A percentile compares a stretch with the other conserved stretches of the same genome.
Evolutionary conservation across 257 asterid genomes (phyloP).

Genomic region (Forsythia viridissima): DNA sequence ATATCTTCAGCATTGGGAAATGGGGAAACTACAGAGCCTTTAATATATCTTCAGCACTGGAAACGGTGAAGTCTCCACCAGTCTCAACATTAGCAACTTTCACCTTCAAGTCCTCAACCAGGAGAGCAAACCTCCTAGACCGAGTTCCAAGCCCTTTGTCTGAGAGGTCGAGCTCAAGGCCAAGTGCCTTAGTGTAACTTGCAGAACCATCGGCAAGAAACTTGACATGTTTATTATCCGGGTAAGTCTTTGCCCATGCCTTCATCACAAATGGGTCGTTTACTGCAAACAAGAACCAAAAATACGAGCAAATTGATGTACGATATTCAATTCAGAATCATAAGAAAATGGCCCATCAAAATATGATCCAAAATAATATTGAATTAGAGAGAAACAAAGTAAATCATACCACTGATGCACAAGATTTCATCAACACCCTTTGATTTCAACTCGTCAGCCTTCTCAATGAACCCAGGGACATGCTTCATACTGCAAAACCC

Average conservation of each 20-base stretch:
- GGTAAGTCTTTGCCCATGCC: constrained; percentile 94
- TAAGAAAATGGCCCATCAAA: neutral
- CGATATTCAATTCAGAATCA: neutral
- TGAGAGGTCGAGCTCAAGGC: constrained; percentile 78
- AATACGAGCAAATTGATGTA: too few relatives aligned
- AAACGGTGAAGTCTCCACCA: constrained; percentile 91
- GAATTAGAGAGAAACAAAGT: neutral
- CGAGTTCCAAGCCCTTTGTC: constrained; percentile 88
- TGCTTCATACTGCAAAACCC: constrained; percentile 64
- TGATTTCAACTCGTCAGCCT: constrained; percentile 70
- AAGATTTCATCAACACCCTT: constrained; percentile 75
- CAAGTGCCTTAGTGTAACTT: constrained; percentile 70
- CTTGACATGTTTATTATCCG: constrained; percentile 76
- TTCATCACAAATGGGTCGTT: constrained; percentile 97
- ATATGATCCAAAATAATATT: too few relatives aligned
- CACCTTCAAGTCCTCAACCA: constrained; percentile 82
- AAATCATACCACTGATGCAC: constrained; percentile 61
- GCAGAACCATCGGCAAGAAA: constrained; percentile 91
- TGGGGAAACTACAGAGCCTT: constrained; percentile 59
- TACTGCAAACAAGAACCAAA: constrained; percentile 43
- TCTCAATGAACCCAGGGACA: constrained; percentile 91
- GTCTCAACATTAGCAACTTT: constrained; percentile 75
- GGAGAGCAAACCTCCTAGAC: constrained; percentile 73
- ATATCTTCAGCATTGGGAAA: neutral
- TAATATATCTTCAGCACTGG: constrained; percentile 83